These are phyloP conservation scores for Pestalotiopsis sp. DNA, from an alignment of 2,329 filamentous ascomycete species.

Conservation along the genomic window DNA sequence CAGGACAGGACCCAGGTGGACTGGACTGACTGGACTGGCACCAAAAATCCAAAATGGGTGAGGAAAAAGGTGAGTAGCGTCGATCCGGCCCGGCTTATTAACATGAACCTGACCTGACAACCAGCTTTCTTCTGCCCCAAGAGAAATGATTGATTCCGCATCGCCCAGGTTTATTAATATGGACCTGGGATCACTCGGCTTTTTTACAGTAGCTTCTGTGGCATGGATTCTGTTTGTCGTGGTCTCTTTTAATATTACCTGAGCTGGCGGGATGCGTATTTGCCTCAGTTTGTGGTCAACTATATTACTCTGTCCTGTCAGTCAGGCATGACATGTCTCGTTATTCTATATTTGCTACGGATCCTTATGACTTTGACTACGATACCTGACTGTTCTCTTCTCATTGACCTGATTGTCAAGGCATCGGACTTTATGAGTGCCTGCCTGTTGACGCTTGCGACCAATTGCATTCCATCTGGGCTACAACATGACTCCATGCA, in stretches of 20 bases:
- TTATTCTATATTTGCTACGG: no score
- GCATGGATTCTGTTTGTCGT: no score
- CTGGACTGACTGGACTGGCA: neutral
- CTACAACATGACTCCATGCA: neutral
- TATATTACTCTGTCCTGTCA: no score
- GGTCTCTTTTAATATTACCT: no score
- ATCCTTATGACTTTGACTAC: no score
- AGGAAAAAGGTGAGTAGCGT: slow-evolving; percentile 13
- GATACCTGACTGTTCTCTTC: neutral
- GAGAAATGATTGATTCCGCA: no score
- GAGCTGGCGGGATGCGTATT: no score
- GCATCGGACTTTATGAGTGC: neutral
- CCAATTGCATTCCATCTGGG: neutral
- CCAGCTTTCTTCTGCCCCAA: neutral
- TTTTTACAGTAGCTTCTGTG: no score
- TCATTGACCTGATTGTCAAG: neutral
- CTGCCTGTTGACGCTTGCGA: neutral
- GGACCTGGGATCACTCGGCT: no score
- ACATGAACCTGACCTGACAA: neutral
- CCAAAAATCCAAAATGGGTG: neutral
- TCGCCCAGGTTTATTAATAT: no score
- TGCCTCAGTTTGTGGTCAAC: no score
- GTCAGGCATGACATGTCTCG: no score
- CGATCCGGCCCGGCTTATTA: slow-evolving; percentile 11
- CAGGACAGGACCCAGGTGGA: neutral